Evolutionary conservation across 1,284 basidiomycete genomes (phyloP).

Genomic region (Sanghuangporus sanghuang): DNA sequence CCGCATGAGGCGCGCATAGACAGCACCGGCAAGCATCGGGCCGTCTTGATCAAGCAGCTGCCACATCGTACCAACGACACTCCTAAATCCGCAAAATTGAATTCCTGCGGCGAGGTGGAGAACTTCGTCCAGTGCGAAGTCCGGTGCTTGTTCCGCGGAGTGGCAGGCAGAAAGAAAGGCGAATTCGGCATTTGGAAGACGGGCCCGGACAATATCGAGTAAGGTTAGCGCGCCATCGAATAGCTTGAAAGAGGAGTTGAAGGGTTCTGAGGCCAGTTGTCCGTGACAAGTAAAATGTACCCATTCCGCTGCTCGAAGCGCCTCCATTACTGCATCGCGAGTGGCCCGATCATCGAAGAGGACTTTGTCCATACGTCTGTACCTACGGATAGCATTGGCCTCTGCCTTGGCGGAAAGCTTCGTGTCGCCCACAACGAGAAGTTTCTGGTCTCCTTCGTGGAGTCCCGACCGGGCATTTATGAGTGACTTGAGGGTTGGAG

Average conservation of each 20-base stretch:
- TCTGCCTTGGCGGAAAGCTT: neutral
- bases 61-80: constrained; percentile 39
- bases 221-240: constrained; percentile 19
- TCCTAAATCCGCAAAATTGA: constrained; percentile 30
- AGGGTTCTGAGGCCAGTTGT: neutral
- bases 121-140: constrained; percentile 26
- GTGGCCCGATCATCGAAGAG: neutral
- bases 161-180: constrained; percentile 33
- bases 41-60: constrained; percentile 25
- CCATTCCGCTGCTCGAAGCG: neutral
- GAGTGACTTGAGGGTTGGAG: constrained; percentile 31
- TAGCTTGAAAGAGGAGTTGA: neutral
- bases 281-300: neutral
- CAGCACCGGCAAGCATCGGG: neutral
- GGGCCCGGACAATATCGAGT: constrained; percentile 24
- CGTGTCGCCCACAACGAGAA: neutral
- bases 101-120: constrained; percentile 32
- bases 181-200: constrained; percentile 28
- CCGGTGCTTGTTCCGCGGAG: constrained; percentile 16
- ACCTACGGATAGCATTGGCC: neutral
- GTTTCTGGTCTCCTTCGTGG: neutral
- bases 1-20: neutral
- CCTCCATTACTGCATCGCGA: neutral
- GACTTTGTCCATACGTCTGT: neutral
- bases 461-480: constrained; percentile 15